A percentile compares a stretch with the other conserved stretches of the same genome.
These are phyloP conservation scores for Apiospora rasikravindrae DNA, from an alignment of 2,329 filamentous ascomycete species.

Conservation along the genomic window DNA sequence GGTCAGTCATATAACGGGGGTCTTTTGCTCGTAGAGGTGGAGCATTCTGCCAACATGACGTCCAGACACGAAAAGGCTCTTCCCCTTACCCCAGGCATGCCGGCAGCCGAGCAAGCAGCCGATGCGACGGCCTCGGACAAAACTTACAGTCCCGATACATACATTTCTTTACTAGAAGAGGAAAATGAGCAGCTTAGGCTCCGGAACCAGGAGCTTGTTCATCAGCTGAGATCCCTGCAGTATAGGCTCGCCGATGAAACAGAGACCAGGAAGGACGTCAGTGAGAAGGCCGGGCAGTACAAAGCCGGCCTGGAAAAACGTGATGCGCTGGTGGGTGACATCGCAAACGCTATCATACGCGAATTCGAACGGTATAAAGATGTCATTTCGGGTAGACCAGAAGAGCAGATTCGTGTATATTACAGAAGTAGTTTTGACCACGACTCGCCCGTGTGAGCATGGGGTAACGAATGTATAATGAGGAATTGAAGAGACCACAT, in stretches of 20 bases:
- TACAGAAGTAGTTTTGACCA: slow-evolving; percentile 4
- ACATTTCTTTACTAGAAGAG: slow-evolving; percentile 4
- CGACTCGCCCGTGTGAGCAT: slow-evolving; percentile 6
- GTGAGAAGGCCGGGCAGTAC: neutral
- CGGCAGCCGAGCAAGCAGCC: neutral
- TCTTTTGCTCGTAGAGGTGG: neutral
- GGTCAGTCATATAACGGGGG: neutral
- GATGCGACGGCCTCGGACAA: neutral
- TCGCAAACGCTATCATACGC: slow-evolving; percentile 5
- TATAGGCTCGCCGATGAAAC: neutral
- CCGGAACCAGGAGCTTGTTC: neutral
- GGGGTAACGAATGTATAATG: neutral
- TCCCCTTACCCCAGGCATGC: neutral
- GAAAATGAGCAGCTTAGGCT: slow-evolving; percentile 15
- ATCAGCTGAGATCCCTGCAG: neutral
- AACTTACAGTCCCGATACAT: neutral
- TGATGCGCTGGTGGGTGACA: neutral
- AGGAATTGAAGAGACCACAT: neutral
- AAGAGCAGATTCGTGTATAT: neutral
- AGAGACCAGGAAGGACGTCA: neutral
- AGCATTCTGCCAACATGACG: neutral
- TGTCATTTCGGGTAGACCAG: neutral
- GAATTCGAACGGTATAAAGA: slow-evolving; percentile 9
- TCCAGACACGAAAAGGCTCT: slow-evolving; percentile 7
- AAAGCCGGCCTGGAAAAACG: slow-evolving; percentile 1